Conservation (phyloP, 2,329 filamentous ascomycete species). For the Septoria petroselini region DNA sequence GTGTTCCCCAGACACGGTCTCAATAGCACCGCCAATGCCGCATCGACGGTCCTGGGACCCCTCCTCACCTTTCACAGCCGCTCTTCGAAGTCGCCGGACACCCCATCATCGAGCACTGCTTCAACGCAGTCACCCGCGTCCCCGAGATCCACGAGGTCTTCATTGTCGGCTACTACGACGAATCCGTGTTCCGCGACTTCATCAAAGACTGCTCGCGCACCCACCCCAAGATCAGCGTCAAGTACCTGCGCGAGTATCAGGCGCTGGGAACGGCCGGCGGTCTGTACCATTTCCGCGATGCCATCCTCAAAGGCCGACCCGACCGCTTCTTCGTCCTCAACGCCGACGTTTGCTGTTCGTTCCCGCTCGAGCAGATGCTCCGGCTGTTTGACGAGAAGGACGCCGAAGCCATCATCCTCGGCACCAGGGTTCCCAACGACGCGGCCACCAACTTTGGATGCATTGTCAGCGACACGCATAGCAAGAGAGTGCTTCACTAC, state of each 20-base stretch:
- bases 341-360: slow-evolving; percentile 97
- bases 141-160: slow-evolving; percentile 93
- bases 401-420: slow-evolving; percentile 92
- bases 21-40: background rate
- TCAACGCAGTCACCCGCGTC: slow-evolving; percentile 86
- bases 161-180: slow-evolving; percentile 98
- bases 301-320: slow-evolving; percentile 91
- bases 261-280: slow-evolving; percentile 93
- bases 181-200: slow-evolving; percentile 94
- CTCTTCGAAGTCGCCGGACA: slow-evolving; percentile 98
- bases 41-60: background rate
- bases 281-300: slow-evolving; percentile 98
- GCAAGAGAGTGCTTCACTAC: slow-evolving; percentile 93
- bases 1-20: slow-evolving; percentile 30
- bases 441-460: slow-evolving; percentile 95
- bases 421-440: slow-evolving; percentile 85
- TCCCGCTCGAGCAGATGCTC: slow-evolving; percentile 94
- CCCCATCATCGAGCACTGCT: slow-evolving; percentile 96
- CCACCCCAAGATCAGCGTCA: slow-evolving; percentile 84
- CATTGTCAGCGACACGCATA: slow-evolving; percentile 92
- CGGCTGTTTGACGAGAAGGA: slow-evolving; percentile 91
- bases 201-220: slow-evolving; percentile 84
- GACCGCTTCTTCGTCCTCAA: slow-evolving; percentile 97
- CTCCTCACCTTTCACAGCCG: slow-evolving; percentile 55
- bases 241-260: slow-evolving; percentile 96